Evolutionary conservation across 2,329 filamentous ascomycete species (phyloP).

Genomic region (Aspergillus fructus): DNA sequence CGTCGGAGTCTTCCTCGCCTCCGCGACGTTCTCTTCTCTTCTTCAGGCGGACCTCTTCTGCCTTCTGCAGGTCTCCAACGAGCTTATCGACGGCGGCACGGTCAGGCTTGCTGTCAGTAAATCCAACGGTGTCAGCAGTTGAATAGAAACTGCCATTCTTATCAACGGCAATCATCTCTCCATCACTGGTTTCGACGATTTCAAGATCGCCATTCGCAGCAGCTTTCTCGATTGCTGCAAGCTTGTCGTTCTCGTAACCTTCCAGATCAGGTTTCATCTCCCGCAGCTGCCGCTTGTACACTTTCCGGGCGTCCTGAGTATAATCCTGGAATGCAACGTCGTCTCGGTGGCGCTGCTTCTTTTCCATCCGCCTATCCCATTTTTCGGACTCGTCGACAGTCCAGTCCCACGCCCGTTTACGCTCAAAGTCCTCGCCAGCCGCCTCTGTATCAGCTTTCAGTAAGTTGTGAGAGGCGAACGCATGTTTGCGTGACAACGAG

Average conservation of each 20-base stretch:
- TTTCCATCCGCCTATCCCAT: slow-evolving; percentile 88
- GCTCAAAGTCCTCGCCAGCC: slow-evolving; percentile 87
- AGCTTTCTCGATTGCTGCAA: slow-evolving; percentile 78
- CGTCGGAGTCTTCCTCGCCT: slow-evolving; percentile 82
- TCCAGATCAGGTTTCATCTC: slow-evolving; percentile 76
- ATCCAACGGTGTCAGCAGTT: slow-evolving; percentile 77
- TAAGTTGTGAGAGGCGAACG: slow-evolving; percentile 86
- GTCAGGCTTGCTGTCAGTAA: slow-evolving; percentile 81
- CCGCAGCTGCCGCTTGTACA: slow-evolving; percentile 87
- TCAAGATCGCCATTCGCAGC: slow-evolving; percentile 82
- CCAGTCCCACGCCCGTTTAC: slow-evolving; percentile 98
- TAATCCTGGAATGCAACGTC: slow-evolving; percentile 91
- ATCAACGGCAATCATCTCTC: slow-evolving; percentile 91
- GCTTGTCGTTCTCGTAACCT: slow-evolving; percentile 83
- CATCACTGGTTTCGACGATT: slow-evolving; percentile 92
- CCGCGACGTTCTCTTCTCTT: slow-evolving; percentile 79
- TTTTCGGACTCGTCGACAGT: slow-evolving; percentile 89
- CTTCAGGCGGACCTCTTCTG: slow-evolving; percentile 82
- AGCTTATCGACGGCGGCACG: slow-evolving; percentile 84
- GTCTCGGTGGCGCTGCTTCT: slow-evolving; percentile 77
- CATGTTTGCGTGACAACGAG: slow-evolving; percentile 79
- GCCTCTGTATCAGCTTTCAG: slow-evolving; percentile 88
- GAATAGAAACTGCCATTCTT: slow-evolving; percentile 88
- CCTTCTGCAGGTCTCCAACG: slow-evolving; percentile 81
- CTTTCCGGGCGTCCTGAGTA: slow-evolving; percentile 79